Conservation (phyloP, 768 basidiomycete species). For the Calocybe cyanea region DNA sequence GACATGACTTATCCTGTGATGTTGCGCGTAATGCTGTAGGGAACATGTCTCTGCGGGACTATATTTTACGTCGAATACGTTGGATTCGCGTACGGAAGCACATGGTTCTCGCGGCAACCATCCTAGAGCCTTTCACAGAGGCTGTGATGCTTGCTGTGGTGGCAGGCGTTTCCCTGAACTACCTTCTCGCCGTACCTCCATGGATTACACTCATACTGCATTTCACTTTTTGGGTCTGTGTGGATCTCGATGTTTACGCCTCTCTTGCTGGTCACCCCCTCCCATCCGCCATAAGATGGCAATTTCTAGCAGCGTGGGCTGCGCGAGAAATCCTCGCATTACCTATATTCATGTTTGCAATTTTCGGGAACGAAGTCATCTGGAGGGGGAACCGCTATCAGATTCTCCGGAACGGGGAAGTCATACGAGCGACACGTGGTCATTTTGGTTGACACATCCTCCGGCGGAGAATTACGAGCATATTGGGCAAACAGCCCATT, state of each 20-base stretch:
- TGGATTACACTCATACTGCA: constrained; percentile 59
- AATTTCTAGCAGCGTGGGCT: constrained; percentile 77
- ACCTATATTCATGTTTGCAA: constrained; percentile 83
- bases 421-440: constrained; percentile 28
- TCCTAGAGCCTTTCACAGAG: constrained; percentile 93
- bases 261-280: constrained; percentile 70
- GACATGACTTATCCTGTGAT: constrained; percentile 89
- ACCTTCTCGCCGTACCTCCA: constrained; percentile 46
- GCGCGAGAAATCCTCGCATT: constrained; percentile 78
- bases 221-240: constrained; percentile 63
- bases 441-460: constrained; percentile 23
- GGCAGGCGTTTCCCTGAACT: constrained; percentile 49
- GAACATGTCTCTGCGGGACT: constrained; percentile 80
- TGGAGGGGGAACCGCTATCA: constrained; percentile 87
- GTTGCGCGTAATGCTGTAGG: constrained; percentile 88
- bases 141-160: constrained; percentile 68
- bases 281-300: constrained; percentile 40
- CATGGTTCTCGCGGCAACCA: constrained; percentile 84
- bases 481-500: not conserved
- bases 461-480: constrained; percentile 31
- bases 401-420: constrained; percentile 73
- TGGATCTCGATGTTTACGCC: constrained; percentile 81
- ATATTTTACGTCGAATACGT: constrained; percentile 84
- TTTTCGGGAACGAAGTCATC: constrained; percentile 74
- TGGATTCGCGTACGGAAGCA: constrained; percentile 97